Base-by-base conservation (phyloP, 2,329 filamentous ascomycete genomes). In the Pseudocercospora vitis region DNA sequence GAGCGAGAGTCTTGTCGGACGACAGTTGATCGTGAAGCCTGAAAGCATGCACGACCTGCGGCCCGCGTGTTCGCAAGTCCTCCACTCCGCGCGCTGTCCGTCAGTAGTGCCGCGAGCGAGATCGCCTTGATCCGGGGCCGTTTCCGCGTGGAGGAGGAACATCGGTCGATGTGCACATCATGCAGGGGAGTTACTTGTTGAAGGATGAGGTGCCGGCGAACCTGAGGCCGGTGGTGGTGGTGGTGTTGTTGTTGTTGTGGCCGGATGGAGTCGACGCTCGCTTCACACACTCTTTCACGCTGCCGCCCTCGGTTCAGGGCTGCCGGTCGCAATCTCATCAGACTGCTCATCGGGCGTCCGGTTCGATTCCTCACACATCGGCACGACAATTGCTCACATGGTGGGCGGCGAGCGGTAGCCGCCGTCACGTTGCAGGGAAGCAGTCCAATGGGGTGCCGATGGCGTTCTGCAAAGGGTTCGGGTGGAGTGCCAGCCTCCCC, bases 91-190 rank as follows among this genome's bases (percentile, higher is more conserved):
- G n/a, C 33, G 33, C 33, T 37, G 14, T 26, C 21, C 39, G 35
- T 21, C n/a, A 5, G 14, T 16, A 7, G 11, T n/a, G 32, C 32
- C 32, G 32, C 32, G 39, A 42, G 21, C 21, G 29, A 6, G 53
- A 55, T 55, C 48, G 48, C 48, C 52, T 42, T 32, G 21, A 24
- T 12, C n/a, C 28, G 21, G 28, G n/a, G 18, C 48, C 33, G 32
- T 29, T 51, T 48, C 33, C 48, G 33, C 47, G 52, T 46, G 37
- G 35, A 44, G 52, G 47, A 39, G 24, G 52, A 50, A 31, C 21
- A 37, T 50, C 45, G 37, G 52, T 31, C 47, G 53, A 55, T 48
- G 48, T 55, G 52, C 48, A 51, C 31, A 18, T 24, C 7, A 44
- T 44, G 39, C 39, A 44, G 39, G 39, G 39, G 39, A 42, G 21